Evolutionary conservation across 495 filamentous ascomycete species (phyloP).

Genomic region (Tuber brumale): DNA sequence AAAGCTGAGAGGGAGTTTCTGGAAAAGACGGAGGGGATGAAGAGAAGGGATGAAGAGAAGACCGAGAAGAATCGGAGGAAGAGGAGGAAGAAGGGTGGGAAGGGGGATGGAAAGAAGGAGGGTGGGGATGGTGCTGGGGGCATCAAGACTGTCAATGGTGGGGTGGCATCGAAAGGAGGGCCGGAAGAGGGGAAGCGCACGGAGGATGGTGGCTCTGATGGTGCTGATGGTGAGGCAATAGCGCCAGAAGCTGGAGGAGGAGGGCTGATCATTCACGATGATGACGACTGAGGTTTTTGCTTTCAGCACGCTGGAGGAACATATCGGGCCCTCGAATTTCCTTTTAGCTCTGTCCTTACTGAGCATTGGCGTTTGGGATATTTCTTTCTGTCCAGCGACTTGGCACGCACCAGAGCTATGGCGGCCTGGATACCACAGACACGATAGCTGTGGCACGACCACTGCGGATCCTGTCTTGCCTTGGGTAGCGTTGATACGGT

Average conservation of each 20-base stretch:
- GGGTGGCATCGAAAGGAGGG: background rate
- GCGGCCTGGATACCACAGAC: background rate
- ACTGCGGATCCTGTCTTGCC: background rate
- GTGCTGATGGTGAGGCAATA: constrained; percentile 29
- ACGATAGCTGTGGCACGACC: background rate
- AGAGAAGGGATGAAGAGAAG: constrained; percentile 70
- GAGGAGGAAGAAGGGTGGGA: constrained; percentile 61
- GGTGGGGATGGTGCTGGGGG: constrained; percentile 34
- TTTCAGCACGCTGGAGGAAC: background rate
- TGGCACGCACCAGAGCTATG: background rate
- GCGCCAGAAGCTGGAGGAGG: constrained; percentile 45
- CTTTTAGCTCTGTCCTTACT: background rate
- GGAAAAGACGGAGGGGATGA: constrained; percentile 54
- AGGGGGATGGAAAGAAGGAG: constrained; percentile 47
- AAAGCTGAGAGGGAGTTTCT: constrained; percentile 59
- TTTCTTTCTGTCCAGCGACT: background rate
- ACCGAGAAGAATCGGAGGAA: constrained; percentile 68
- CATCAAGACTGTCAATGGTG: constrained; percentile 7
- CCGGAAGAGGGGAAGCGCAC: background rate
- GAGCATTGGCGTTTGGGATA: background rate
- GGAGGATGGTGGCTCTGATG: constrained; percentile 21
- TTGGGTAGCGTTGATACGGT: background rate
- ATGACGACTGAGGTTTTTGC: constrained; percentile 43
- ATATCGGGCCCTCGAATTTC: background rate
- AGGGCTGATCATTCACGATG: constrained; percentile 63